phyloP scores from a whole-genome alignment of 2,329 filamentous ascomycete species.

The Alternaria sp. region DNA sequence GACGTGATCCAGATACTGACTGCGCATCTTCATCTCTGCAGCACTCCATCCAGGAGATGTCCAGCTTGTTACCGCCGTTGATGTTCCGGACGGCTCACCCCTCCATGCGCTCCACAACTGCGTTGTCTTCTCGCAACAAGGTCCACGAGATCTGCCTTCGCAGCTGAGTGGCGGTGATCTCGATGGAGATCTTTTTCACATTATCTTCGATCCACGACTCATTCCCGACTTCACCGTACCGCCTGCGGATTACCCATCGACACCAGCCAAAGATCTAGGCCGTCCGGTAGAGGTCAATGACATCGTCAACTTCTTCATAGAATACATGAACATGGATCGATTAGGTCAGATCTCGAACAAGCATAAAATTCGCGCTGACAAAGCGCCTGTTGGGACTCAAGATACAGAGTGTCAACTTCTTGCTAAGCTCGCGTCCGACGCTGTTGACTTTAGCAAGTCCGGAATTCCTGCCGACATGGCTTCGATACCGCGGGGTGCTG shows the following conservation, averaged over 20 bases:
- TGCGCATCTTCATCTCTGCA: background rate
- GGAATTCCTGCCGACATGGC: conserved; percentile 27
- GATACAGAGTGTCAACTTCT: conserved; percentile 47
- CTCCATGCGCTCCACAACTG: conserved; percentile 73
- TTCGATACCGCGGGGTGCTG: conserved; percentile 24
- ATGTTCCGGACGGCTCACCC: conserved; percentile 67
- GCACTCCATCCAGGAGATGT: conserved; percentile 85
- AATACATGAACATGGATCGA: conserved; percentile 53
- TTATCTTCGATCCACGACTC: conserved; percentile 73
- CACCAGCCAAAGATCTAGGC: conserved; percentile 65
- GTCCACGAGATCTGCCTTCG: conserved; percentile 77
- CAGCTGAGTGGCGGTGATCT: conserved; percentile 82
- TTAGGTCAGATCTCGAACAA: conserved; percentile 53
- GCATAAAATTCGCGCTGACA: conserved; percentile 55
- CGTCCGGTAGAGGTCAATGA: conserved; percentile 68
- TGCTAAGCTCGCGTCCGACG: conserved; percentile 49
- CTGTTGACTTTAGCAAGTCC: conserved; percentile 44
- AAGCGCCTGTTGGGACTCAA: conserved; percentile 38
- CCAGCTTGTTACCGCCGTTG: conserved; percentile 68
- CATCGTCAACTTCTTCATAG: conserved; percentile 82
- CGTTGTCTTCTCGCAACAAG: conserved; percentile 77
- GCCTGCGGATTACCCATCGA: conserved; percentile 75
- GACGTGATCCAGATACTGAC: background rate
- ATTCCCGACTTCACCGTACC: conserved; percentile 55
- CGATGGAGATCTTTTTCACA: conserved; percentile 81